Conservation (phyloP, 2,329 filamentous ascomycete genomes). For the Colletotrichum zoysiae region DNA sequence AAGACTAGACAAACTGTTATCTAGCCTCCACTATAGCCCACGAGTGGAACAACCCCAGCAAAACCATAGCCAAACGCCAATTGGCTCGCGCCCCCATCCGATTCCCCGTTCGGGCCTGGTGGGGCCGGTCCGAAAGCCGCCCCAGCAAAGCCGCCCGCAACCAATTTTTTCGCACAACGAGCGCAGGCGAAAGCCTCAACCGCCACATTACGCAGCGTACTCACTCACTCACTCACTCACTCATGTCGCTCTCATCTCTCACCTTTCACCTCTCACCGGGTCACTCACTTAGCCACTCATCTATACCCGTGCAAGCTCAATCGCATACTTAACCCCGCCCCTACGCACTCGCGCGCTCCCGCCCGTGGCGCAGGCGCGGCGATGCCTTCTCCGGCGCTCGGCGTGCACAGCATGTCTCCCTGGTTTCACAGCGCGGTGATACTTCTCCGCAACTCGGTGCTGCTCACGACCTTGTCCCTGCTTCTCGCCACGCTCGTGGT, state of each 20-base stretch:
- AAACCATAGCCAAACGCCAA: slow-evolving; percentile 5
- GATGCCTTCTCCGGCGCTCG: slow-evolving; percentile 32
- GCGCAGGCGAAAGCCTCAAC: slow-evolving; percentile 31
- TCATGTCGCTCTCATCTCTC: background rate
- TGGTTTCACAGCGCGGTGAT: slow-evolving; percentile 5
- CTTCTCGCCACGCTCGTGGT: background rate
- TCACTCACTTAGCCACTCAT: background rate
- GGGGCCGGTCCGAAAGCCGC: slow-evolving; percentile 29
- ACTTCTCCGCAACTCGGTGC: background rate
- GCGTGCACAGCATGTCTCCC: slow-evolving; percentile 15
- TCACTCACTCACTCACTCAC: background rate
- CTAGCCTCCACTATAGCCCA: no score
- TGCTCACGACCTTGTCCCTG: slow-evolving; percentile 6
- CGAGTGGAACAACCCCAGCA: no score
- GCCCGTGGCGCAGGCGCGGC: slow-evolving; percentile 27
- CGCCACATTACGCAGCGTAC: slow-evolving; percentile 28
- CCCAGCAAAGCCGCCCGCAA: slow-evolving; percentile 22
- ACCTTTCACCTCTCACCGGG: no score
- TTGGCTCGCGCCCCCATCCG: slow-evolving; percentile 14
- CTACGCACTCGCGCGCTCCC: background rate
- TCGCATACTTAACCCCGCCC: background rate
- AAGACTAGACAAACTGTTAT: no score
- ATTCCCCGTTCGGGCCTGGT: slow-evolving; percentile 19
- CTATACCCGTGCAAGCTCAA: background rate
- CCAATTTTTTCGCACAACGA: slow-evolving; percentile 5